Percentiles rank a stretch among this genome's conserved stretches.
phyloP scores from a whole-genome alignment of 2,329 filamentous ascomycete species.

The Alternaria solani region DNA sequence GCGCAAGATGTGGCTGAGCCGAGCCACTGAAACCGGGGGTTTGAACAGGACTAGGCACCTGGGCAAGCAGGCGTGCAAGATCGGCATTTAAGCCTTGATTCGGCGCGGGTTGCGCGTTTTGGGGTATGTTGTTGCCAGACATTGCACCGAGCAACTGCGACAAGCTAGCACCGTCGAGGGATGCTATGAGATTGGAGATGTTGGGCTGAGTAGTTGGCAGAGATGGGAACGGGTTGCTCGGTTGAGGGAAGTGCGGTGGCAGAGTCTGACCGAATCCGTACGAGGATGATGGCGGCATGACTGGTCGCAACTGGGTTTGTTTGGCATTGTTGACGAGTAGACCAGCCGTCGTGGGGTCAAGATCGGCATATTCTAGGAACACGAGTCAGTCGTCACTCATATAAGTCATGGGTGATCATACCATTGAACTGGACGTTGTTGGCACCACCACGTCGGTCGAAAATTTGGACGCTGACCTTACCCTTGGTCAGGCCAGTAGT shows the following conservation, averaged over 20 bases:
- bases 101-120: conserved; percentile 53
- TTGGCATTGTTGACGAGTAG: conserved; percentile 81
- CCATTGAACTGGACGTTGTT: conserved; percentile 81
- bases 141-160: conserved; percentile 74
- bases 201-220: conserved; percentile 53
- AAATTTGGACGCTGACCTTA: conserved; percentile 83
- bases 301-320: conserved; percentile 50
- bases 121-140: conserved; percentile 42
- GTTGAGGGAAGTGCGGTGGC: conserved; percentile 45
- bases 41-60: conserved; percentile 39
- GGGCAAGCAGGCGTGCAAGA: conserved; percentile 51
- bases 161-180: conserved; percentile 73
- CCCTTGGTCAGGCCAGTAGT: conserved; percentile 71
- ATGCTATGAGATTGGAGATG: conserved; percentile 70
- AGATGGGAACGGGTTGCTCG: conserved; percentile 49
- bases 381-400: conserved; percentile 26
- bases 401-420: conserved; percentile 40
- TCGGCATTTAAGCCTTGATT: conserved; percentile 43
- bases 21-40: conserved; percentile 32
- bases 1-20: conserved; percentile 30
- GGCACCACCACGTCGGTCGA: conserved; percentile 78
- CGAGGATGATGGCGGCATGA: conserved; percentile 43
- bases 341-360: conserved; percentile 79
- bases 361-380: conserved; percentile 75
- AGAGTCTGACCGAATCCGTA: conserved; percentile 42